Conservation (phyloP, 129 eudicot species). For the Lonicera japonica region DNA sequence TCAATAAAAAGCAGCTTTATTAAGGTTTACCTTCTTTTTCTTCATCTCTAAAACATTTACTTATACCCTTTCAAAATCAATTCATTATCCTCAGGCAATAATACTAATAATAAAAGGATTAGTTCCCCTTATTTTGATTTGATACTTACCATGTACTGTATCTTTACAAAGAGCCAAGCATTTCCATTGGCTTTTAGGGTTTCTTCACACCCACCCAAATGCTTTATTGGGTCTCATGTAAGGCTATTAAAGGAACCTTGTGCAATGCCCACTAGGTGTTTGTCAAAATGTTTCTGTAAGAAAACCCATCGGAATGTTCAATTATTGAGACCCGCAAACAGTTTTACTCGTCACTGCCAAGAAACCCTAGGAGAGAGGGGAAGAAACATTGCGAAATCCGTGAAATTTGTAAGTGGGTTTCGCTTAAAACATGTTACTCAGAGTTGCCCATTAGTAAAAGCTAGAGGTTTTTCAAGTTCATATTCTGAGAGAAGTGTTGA, state of each 20-base stretch:
- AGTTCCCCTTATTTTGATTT: not conserved
- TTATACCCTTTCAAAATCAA: slow-evolving; percentile 3
- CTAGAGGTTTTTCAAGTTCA: slow-evolving; percentile 43
- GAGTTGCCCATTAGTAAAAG: slow-evolving; percentile 10
- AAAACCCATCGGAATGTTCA: slow-evolving; percentile 14
- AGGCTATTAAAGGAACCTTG: slow-evolving; percentile 20
- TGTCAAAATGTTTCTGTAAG: slow-evolving; percentile 4
- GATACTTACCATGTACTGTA: slow-evolving; percentile 40
- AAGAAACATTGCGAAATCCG: slow-evolving; percentile 12
- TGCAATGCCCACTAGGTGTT: slow-evolving; percentile 7
- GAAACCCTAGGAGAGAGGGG: slow-evolving; percentile 6
- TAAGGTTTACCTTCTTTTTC: slow-evolving; percentile 17
- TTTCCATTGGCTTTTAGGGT: slow-evolving; percentile 54
- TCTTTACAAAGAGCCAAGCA: slow-evolving; percentile 48
- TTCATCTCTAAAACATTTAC: slow-evolving; percentile 4
- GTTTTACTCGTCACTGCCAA: slow-evolving; percentile 1
- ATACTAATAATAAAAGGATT: not conserved
- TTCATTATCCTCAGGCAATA: slow-evolving; percentile 8
- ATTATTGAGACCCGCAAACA: slow-evolving; percentile 14
- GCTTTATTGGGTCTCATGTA: slow-evolving; percentile 24
- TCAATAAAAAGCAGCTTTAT: not conserved
- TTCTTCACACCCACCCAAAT: slow-evolving; percentile 36
- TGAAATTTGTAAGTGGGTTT: slow-evolving; percentile 26
- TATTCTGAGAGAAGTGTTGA: slow-evolving; percentile 27
- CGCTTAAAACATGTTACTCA: slow-evolving; percentile 3